Conservation (phyloP, 306 rosid genomes). For the Myrica gale region DNA sequence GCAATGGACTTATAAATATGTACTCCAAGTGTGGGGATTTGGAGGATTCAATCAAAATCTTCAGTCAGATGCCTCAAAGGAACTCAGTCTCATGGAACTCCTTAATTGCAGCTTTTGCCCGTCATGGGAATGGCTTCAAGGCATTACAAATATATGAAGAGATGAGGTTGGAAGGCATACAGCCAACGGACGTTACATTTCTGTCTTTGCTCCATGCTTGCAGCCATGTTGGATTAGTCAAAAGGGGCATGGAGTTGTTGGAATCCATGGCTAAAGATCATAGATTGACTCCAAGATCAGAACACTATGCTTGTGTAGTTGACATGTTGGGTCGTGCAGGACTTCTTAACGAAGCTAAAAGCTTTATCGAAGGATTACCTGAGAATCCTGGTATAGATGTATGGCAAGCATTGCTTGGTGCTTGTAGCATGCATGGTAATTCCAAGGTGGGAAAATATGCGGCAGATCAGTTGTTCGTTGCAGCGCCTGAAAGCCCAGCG, state of each 20-base stretch:
- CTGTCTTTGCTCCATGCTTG: conserved; percentile 88
- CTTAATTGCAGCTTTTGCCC: conserved; percentile 80
- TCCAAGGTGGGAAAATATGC: conserved; percentile 73
- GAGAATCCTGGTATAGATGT: conserved; percentile 55
- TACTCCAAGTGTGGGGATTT: conserved; percentile 84
- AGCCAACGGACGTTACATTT: conserved; percentile 72
- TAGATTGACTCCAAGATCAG: conserved; percentile 57
- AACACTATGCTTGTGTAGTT: conserved; percentile 77
- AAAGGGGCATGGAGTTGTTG: conserved; percentile 72
- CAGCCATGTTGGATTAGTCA: conserved; percentile 76
- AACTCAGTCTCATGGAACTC: conserved; percentile 84
- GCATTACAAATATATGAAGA: conserved; percentile 63
- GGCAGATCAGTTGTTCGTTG: conserved; percentile 54
- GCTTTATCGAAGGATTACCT: conserved; percentile 50
- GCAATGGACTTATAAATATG: conserved; percentile 90
- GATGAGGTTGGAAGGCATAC: conserved; percentile 54
- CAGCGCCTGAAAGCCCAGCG: conserved; percentile 57
- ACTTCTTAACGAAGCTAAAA: conserved; percentile 65
- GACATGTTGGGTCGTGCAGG: conserved; percentile 95
- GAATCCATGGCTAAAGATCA: conserved; percentile 69
- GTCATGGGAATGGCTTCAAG: conserved; percentile 69
- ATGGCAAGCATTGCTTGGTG: conserved; percentile 96
- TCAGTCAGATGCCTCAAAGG: conserved; percentile 49
- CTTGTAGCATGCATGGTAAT: conserved; percentile 71
- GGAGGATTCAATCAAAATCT: conserved; percentile 54